Percentiles rank a stretch among this genome's conserved stretches.
Conservation (phyloP, 345 rosid genomes). For the Gossypium turneri region DNA sequence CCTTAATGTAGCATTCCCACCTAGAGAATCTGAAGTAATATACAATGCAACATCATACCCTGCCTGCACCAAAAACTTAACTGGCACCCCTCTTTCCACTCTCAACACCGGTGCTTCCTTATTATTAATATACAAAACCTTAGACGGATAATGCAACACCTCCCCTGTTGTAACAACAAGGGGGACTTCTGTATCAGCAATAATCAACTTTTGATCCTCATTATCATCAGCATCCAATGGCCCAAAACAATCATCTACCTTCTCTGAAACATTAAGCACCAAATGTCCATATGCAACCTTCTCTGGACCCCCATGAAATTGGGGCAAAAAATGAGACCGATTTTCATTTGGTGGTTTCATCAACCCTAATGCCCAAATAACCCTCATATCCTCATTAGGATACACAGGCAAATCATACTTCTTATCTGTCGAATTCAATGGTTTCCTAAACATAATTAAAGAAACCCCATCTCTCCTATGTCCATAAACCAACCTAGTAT, state of each 20-base stretch:
- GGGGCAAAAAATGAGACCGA: too few relatives aligned
- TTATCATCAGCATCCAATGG: constrained; percentile 48
- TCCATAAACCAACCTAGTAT: too few relatives aligned
- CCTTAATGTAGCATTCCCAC: constrained; percentile 89
- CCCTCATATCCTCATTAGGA: too few relatives aligned
- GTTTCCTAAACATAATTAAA: too few relatives aligned
- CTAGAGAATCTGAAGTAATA: constrained; percentile 78
- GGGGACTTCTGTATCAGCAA: constrained; percentile 49
- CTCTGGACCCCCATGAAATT: too few relatives aligned
- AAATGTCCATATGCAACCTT: too few relatives aligned
- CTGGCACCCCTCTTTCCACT: constrained; percentile 75
- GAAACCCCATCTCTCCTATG: too few relatives aligned
- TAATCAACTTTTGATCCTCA: constrained; percentile 67
- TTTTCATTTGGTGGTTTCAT: too few relatives aligned
- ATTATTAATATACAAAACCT: constrained; percentile 65
- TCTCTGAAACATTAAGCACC: constrained; percentile 31
- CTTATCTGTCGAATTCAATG: too few relatives aligned
- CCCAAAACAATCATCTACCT: constrained; percentile 51
- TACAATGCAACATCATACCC: constrained; percentile 73
- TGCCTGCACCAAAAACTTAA: constrained; percentile 57
- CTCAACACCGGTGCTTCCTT: constrained; percentile 68
- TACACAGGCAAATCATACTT: too few relatives aligned
- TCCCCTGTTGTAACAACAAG: constrained; percentile 47
- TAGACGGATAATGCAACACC: constrained; percentile 50
- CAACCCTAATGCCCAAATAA: too few relatives aligned